A percentile compares a stretch with the other conserved stretches of the same genome.
Conservation (phyloP, 805 yeast species). For the Geotrichum ghanense region DNA sequence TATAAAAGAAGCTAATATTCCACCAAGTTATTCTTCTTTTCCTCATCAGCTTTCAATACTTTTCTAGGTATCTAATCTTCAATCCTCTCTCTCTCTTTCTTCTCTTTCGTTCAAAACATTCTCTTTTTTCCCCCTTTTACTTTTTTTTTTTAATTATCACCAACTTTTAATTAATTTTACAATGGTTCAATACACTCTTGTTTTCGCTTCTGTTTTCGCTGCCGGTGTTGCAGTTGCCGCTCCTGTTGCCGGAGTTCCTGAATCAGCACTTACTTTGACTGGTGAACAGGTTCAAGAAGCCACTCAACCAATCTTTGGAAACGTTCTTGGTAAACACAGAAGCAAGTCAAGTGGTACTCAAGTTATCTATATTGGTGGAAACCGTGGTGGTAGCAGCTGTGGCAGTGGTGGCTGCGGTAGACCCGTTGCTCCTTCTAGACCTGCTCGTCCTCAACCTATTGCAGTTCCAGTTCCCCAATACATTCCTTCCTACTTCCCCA, state of each 20-base stretch:
- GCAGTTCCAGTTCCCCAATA: background rate
- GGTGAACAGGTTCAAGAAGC: background rate
- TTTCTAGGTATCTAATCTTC: background rate
- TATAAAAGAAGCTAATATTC: too few species aligned
- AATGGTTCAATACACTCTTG: background rate
- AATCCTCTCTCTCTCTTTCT: background rate
- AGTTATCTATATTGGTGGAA: background rate
- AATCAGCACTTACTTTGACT: background rate
- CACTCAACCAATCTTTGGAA: background rate
- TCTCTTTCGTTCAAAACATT: too few species aligned
- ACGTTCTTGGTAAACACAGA: background rate
- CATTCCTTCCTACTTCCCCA: background rate
- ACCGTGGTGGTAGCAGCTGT: slow-evolving; percentile 2
- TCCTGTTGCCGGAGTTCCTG: background rate
- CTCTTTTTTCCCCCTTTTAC: background rate
- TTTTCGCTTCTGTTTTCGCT: background rate
- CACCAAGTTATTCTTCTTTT: background rate
- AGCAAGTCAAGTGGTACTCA: background rate
- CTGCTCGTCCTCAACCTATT: background rate
- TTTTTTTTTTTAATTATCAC: background rate
- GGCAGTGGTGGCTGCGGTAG: slow-evolving; percentile 1
- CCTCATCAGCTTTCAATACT: background rate
- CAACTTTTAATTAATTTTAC: too few species aligned
- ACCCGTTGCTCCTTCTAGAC: background rate
- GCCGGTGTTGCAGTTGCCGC: background rate